These are phyloP conservation scores for Primulina huaijiensis DNA, from an alignment of 257 asterid genomes.

Conservation along the genomic window DNA sequence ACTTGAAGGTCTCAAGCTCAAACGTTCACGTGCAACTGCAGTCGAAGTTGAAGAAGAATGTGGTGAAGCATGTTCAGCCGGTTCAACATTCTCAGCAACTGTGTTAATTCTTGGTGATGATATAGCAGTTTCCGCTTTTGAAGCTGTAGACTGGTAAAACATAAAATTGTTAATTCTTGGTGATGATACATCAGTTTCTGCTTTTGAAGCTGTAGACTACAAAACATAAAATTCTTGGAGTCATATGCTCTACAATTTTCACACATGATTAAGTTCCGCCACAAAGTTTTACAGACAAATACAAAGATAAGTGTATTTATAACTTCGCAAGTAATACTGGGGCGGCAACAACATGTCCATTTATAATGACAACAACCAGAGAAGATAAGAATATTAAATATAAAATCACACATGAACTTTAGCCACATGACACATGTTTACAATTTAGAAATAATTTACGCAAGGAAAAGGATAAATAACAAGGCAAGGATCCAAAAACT, in stretches of 20 bases:
- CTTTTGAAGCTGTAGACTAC: conserved; percentile 23
- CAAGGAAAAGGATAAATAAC: background rate
- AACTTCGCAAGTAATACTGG: background rate
- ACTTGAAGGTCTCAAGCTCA: conserved; percentile 37
- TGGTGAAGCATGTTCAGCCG: conserved; percentile 34
- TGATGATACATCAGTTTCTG: conserved; percentile 45
- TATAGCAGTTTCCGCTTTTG: conserved; percentile 44
- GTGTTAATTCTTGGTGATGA: conserved; percentile 41
- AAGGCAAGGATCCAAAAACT: background rate
- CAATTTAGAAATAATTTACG: conserved; percentile 1
- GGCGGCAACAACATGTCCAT: too few relatives aligned
- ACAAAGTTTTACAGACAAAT: background rate
- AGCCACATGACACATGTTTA: background rate
- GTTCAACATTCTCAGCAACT: conserved; percentile 29
- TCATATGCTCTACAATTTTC: background rate
- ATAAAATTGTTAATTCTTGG: too few relatives aligned
- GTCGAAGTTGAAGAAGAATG: conserved; percentile 36
- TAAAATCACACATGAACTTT: background rate
- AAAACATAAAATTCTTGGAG: too few relatives aligned
- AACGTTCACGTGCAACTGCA: conserved; percentile 35
- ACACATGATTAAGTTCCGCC: background rate
- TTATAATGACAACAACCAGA: background rate
- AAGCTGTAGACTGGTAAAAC: background rate
- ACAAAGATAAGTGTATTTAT: background rate
- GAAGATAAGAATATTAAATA: background rate